Conservation (phyloP, 305 asterid species). For the Stenogyne calaminthoides region DNA sequence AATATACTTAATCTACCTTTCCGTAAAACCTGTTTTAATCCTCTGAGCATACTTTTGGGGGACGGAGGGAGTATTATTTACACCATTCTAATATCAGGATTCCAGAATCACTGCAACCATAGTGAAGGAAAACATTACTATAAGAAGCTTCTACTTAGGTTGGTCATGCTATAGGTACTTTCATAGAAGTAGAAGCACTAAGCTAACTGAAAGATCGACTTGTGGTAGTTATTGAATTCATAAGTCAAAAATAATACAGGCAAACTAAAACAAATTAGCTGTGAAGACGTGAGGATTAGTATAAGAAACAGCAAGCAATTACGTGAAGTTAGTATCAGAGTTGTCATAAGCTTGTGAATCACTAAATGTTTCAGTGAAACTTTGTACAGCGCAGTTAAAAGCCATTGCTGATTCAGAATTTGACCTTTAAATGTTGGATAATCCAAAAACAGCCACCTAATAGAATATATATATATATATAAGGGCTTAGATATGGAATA, state of each 20-base stretch:
- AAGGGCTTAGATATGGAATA: neutral
- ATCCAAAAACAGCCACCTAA: neutral
- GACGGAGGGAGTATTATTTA: too few relatives aligned
- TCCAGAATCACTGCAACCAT: conserved; percentile 3
- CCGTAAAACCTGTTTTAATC: too few relatives aligned
- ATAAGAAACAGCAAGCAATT: neutral
- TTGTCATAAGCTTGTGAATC: conserved; percentile 7
- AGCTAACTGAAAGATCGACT: neutral
- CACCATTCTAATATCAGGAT: neutral
- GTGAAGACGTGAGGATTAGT: neutral
- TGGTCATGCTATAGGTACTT: neutral
- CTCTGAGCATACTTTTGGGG: too few relatives aligned
- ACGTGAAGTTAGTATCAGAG: neutral
- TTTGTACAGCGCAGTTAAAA: neutral
- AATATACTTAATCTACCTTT: too few relatives aligned
- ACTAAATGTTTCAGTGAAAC: neutral
- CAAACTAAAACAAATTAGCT: neutral
- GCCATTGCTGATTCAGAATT: neutral
- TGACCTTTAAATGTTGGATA: neutral
- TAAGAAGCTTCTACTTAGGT: neutral
- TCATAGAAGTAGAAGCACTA: neutral
- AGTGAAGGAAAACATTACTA: neutral
- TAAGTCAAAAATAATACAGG: neutral
- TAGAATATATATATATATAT: conserved; percentile 4
- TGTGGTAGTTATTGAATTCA: neutral